Evolutionary conservation across 2,329 filamentous ascomycete species (phyloP).

Genomic region (Fusarium sp.): DNA sequence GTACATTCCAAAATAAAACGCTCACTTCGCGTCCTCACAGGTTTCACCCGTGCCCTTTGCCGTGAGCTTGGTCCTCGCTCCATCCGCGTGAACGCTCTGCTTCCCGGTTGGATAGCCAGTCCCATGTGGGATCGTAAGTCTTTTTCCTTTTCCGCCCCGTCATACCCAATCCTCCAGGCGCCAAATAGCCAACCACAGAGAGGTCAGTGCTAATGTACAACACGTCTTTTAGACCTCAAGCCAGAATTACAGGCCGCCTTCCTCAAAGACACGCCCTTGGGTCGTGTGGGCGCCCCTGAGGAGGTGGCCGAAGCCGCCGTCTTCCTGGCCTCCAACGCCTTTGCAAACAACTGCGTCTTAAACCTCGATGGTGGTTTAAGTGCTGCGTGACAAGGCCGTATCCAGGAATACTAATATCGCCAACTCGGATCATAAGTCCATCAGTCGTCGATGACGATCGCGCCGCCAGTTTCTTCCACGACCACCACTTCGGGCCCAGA

Average conservation of each 20-base stretch:
- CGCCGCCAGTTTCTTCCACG: conserved; percentile 64
- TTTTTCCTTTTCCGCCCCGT: conserved; percentile 27
- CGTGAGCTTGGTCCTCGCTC: conserved; percentile 66
- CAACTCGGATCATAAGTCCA: conserved; percentile 3
- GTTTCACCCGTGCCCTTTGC: conserved; percentile 72
- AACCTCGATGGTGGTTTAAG: conserved; percentile 87
- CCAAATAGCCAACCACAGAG: conserved; percentile 20
- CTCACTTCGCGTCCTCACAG: conserved; percentile 51
- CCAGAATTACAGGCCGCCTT: conserved; percentile 50
- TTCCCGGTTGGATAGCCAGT: conserved; percentile 84
- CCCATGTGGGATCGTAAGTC: conserved; percentile 76
- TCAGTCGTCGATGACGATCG: conserved; percentile 72
- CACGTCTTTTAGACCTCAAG: conserved; percentile 47
- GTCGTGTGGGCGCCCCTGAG: conserved; percentile 70
- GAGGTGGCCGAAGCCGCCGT: conserved; percentile 84
- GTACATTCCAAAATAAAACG: conserved; percentile 32
- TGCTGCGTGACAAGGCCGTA: conserved; percentile 58
- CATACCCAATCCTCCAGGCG: conserved; percentile 14
- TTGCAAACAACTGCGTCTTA: conserved; percentile 85
- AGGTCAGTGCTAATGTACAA: conserved; percentile 53
- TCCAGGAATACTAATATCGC: conserved; percentile 17
- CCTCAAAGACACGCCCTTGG: conserved; percentile 64
- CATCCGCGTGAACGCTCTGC: conserved; percentile 79
- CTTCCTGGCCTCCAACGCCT: conserved; percentile 79
- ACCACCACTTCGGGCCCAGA: conserved; percentile 54